These are phyloP conservation scores for Orbilia quercus DNA, from an alignment of 2,329 filamentous ascomycete species.

Conservation along the genomic window DNA sequence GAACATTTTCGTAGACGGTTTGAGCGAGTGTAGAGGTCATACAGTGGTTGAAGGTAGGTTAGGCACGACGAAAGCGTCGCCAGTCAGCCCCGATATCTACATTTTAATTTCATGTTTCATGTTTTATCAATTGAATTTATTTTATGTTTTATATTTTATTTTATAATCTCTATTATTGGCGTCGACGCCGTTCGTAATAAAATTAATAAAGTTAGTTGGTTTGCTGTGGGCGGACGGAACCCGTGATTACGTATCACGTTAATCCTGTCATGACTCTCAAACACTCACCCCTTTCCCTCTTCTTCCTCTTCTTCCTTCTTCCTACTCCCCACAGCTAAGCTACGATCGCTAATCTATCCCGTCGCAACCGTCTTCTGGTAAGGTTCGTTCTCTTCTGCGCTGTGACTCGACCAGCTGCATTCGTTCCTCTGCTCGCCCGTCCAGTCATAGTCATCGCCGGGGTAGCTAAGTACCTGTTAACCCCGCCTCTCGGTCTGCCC, in stretches of 20 bases:
- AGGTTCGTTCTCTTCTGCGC: too few species aligned
- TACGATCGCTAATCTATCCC: background rate
- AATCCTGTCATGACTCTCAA: too few species aligned
- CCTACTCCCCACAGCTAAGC: too few species aligned
- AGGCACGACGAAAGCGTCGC: background rate
- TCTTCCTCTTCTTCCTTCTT: constrained; percentile 4
- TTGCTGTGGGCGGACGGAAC: too few species aligned
- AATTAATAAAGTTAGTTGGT: too few species aligned
- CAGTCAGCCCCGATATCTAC: too few species aligned
- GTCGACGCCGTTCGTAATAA: too few species aligned
- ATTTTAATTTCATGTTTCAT: too few species aligned
- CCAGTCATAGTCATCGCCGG: constrained; percentile 1
- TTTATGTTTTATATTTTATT: background rate
- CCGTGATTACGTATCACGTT: constrained; percentile 56
- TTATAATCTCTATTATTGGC: background rate
- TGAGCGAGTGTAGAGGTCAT: background rate
- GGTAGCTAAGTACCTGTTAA: background rate
- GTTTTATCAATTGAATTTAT: too few species aligned
- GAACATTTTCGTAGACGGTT: background rate
- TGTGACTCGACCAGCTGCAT: constrained; percentile 39
- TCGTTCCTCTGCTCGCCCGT: background rate
- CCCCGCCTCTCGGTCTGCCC: constrained; percentile 18
- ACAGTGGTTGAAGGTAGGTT: background rate
- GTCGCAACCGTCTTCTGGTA: too few species aligned
- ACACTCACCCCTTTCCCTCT: constrained; percentile 14